Evolutionary conservation across 1,284 basidiomycete genomes (phyloP).

Genomic region (Grifola frondosa): DNA sequence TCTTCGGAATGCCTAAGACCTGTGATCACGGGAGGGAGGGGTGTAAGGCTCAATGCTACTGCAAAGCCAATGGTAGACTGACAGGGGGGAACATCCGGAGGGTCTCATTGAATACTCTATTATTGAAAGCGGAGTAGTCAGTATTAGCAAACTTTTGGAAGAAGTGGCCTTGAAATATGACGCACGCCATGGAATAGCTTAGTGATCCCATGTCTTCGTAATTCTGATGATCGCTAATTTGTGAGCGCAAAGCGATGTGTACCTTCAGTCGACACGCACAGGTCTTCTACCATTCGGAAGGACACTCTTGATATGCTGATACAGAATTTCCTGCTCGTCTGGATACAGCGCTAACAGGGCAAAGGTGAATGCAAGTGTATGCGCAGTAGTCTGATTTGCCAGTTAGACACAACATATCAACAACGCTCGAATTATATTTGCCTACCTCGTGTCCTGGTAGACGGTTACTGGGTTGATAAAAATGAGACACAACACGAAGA

Average conservation of each 20-base stretch:
- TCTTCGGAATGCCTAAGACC: slow-evolving; percentile 37
- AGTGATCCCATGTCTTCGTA: slow-evolving; percentile 54
- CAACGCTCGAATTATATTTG: not conserved
- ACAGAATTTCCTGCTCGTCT: slow-evolving; percentile 60
- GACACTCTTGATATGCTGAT: slow-evolving; percentile 48
- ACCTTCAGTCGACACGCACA: slow-evolving; percentile 30
- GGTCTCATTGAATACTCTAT: slow-evolving; percentile 57
- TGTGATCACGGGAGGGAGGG: not conserved
- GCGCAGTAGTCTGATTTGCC: slow-evolving; percentile 44
- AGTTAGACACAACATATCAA: slow-evolving; percentile 27
- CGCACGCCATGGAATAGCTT: slow-evolving; percentile 45
- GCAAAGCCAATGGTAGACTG: slow-evolving; percentile 23
- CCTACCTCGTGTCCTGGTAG: slow-evolving; percentile 50
- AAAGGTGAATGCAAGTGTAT: slow-evolving; percentile 58
- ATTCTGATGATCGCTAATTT: slow-evolving; percentile 31
- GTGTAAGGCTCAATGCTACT: too few species aligned
- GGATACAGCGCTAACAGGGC: slow-evolving; percentile 53
- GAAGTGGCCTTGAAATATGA: slow-evolving; percentile 3
- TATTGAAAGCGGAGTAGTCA: slow-evolving; percentile 35
- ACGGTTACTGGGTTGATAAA: too few species aligned
- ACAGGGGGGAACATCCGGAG: slow-evolving; percentile 61
- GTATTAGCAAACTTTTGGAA: slow-evolving; percentile 3
- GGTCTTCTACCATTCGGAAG: slow-evolving; percentile 42
- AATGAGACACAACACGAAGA: not conserved
- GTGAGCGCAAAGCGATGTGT: not conserved